Evolutionary conservation across 306 rosid genomes (phyloP).

Genomic region (Carpinus fangiana): DNA sequence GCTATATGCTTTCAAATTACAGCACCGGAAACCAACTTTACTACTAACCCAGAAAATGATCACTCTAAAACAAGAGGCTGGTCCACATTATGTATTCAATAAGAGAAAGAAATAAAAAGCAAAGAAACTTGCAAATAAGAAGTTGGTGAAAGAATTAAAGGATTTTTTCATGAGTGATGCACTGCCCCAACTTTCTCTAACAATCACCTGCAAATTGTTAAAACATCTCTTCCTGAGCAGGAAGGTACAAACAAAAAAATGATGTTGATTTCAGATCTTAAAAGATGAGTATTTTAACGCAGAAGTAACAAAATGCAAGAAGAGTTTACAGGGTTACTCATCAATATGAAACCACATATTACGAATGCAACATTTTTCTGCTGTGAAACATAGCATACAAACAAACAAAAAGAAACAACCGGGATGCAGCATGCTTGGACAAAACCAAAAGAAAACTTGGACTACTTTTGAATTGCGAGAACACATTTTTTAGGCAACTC

Average conservation of each 20-base stretch:
- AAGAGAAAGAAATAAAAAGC: background rate
- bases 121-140: background rate
- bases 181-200: background rate
- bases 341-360: background rate
- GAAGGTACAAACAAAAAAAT: background rate
- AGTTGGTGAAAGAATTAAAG: background rate
- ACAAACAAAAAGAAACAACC: background rate
- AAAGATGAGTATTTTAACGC: background rate
- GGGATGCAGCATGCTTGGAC: background rate
- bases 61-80: too few relatives aligned
- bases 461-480: background rate
- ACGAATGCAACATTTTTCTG: background rate
- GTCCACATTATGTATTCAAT: too few relatives aligned
- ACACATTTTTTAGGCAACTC: background rate
- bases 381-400: background rate
- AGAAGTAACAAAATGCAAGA: background rate
- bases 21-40: background rate
- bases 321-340: background rate
- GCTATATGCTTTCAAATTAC: background rate
- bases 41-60: background rate
- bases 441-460: background rate
- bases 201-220: background rate
- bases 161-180: background rate
- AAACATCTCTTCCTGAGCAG: background rate
- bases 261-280: background rate